A percentile compares a stretch with the other conserved stretches of the same genome.
Evolutionary conservation across 2,329 filamentous ascomycete genomes (phyloP).

Genomic region (Trichoderma koningii): DNA sequence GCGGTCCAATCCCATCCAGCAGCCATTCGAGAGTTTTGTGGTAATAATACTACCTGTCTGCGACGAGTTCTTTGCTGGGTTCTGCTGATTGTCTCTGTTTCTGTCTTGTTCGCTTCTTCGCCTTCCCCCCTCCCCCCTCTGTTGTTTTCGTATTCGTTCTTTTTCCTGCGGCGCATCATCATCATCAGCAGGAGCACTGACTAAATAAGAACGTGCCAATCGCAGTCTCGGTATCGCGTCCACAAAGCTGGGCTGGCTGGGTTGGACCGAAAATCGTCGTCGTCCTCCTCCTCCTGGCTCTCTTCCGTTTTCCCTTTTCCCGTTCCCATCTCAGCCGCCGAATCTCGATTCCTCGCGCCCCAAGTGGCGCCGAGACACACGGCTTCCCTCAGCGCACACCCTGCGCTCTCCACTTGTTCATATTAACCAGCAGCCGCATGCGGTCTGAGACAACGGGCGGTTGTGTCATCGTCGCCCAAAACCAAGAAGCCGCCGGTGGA

Average conservation of each 20-base stretch:
- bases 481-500: conserved; percentile 22
- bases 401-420: conserved; percentile 20
- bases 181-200: neutral
- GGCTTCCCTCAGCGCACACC: conserved; percentile 10
- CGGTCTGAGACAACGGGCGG: conserved; percentile 23
- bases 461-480: conserved; percentile 26
- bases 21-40: neutral
- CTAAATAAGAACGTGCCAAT: no score
- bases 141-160: neutral
- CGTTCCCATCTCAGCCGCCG: conserved; percentile 6
- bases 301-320: neutral
- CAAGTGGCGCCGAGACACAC: conserved; percentile 22
- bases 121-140: neutral
- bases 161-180: neutral
- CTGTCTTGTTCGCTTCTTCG: no score
- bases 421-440: conserved; percentile 24
- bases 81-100: neutral
- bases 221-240: no score
- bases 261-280: no score
- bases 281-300: no score
- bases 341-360: conserved; percentile 24
- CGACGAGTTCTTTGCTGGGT: neutral
- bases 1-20: conserved; percentile 14
- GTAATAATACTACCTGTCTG: neutral
- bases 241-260: no score